Conservation (phyloP, 306 rosid species). For the Pyrus pyrifolia region DNA sequence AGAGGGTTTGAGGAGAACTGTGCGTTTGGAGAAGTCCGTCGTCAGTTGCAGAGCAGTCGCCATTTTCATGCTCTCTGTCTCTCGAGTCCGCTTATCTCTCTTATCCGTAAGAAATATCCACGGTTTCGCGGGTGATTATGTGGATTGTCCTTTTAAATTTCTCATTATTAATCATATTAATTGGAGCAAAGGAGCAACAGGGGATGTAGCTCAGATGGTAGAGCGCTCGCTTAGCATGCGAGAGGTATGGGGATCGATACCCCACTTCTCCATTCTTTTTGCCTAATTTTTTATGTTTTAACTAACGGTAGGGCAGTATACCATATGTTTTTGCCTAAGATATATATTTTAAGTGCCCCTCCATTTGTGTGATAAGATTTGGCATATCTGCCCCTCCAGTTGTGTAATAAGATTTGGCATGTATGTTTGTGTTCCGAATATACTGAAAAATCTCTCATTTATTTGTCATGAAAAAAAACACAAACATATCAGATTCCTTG, state of each 20-base stretch:
- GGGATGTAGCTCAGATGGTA: slow-evolving; percentile 99
- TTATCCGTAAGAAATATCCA: slow-evolving; percentile 35
- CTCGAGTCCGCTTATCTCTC: slow-evolving; percentile 27
- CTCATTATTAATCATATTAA: accelerated
- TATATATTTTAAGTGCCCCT: too few relatives aligned
- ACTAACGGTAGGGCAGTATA: too few relatives aligned
- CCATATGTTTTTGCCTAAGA: too few relatives aligned
- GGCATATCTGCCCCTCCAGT: accelerated
- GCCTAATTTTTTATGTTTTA: not conserved
- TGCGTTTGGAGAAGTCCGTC: slow-evolving; percentile 30
- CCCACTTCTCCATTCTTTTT: slow-evolving; percentile 62
- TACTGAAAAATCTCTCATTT: too few relatives aligned
- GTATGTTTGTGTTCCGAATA: accelerated
- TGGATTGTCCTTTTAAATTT: not conserved
- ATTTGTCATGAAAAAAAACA: accelerated
- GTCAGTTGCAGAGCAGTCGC: slow-evolving; percentile 59
- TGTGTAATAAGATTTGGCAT: too few relatives aligned
- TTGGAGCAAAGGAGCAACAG: not conserved
- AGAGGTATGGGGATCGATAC: slow-evolving; percentile 94
- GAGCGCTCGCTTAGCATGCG: slow-evolving; percentile 99
- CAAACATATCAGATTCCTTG: too few relatives aligned
- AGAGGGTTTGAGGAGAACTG: slow-evolving; percentile 37
- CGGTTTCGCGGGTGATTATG: slow-evolving; percentile 51
- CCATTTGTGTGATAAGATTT: too few relatives aligned
- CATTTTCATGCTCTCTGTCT: slow-evolving; percentile 24